Evolutionary conservation across 2,329 filamentous ascomycete genomes (phyloP).

Genomic region (Leptographium wingfieldii): DNA sequence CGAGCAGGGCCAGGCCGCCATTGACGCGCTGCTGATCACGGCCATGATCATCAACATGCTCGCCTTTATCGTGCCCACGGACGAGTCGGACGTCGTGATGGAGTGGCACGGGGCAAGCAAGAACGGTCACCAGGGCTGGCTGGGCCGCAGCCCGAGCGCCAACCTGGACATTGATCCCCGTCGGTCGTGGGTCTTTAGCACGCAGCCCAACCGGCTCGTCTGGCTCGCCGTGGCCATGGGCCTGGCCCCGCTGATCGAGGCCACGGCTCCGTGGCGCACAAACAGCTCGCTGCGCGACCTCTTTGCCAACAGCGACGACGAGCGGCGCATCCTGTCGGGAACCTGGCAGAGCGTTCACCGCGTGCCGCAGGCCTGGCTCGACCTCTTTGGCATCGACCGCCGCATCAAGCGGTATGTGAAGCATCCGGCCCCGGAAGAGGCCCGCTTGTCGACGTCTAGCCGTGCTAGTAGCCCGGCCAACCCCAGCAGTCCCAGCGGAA

Average conservation of each 20-base stretch:
- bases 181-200: constrained; percentile 15
- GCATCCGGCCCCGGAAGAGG: not conserved
- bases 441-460: not conserved
- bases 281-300: constrained; percentile 8
- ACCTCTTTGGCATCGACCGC: constrained; percentile 10
- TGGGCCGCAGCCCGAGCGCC: not conserved
- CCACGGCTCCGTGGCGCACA: constrained; percentile 10
- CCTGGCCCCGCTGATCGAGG: constrained; percentile 11
- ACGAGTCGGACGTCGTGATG: constrained; percentile 5
- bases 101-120: not conserved
- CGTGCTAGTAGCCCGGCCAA: not conserved
- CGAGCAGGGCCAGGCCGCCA: constrained; percentile 10
- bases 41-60: constrained; percentile 15
- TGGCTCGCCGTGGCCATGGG: constrained; percentile 14
- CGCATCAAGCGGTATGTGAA: not conserved
- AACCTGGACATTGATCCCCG: constrained; percentile 9
- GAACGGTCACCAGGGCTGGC: not conserved
- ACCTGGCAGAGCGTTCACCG: constrained; percentile 10
- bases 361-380: constrained; percentile 12
- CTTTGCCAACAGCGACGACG: constrained; percentile 12
- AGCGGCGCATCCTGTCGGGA: constrained; percentile 10
- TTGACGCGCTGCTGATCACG: constrained; percentile 13
- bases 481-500: not conserved
- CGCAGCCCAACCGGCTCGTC: constrained; percentile 10
- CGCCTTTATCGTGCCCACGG: constrained; percentile 12